Conservation (phyloP, 2,329 filamentous ascomycete species). For the Colletotrichum echinochloae region DNA sequence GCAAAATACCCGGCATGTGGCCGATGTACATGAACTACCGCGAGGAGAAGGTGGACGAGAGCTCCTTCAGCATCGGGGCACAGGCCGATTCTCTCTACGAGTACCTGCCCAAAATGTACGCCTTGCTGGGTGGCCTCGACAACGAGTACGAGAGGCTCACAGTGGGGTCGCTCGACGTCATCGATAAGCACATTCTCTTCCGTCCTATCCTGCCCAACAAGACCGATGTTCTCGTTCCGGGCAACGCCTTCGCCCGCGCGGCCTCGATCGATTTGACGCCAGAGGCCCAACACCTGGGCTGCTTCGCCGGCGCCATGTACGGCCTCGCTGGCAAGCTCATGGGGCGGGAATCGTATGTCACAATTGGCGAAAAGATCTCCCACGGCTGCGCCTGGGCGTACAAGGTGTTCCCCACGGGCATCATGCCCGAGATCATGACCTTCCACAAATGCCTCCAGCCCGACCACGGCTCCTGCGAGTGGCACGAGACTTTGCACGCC, state of each 20-base stretch:
- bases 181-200: slow-evolving; percentile 73
- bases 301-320: slow-evolving; percentile 75
- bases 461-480: slow-evolving; percentile 51
- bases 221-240: slow-evolving; percentile 71
- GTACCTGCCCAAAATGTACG: slow-evolving; percentile 70
- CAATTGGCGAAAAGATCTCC: slow-evolving; percentile 60
- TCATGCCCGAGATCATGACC: slow-evolving; percentile 65
- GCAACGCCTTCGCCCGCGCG: slow-evolving; percentile 49
- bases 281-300: slow-evolving; percentile 68
- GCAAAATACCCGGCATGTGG: slow-evolving; percentile 79
- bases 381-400: slow-evolving; percentile 69
- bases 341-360: slow-evolving; percentile 58
- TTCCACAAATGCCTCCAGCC: slow-evolving; percentile 51
- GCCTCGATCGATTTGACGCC: slow-evolving; percentile 48
- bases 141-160: slow-evolving; percentile 75
- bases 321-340: slow-evolving; percentile 72
- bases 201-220: slow-evolving; percentile 72
- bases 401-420: slow-evolving; percentile 59
- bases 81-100: slow-evolving; percentile 66
- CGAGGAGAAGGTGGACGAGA: slow-evolving; percentile 59
- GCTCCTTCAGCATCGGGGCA: slow-evolving; percentile 58
- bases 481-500: slow-evolving; percentile 45
- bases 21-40: slow-evolving; percentile 73
- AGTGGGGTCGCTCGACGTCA: slow-evolving; percentile 69
- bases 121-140: slow-evolving; percentile 74